Base-by-base conservation (phyloP, 2,329 filamentous ascomycete genomes). In the Fusarium sp. region DNA sequence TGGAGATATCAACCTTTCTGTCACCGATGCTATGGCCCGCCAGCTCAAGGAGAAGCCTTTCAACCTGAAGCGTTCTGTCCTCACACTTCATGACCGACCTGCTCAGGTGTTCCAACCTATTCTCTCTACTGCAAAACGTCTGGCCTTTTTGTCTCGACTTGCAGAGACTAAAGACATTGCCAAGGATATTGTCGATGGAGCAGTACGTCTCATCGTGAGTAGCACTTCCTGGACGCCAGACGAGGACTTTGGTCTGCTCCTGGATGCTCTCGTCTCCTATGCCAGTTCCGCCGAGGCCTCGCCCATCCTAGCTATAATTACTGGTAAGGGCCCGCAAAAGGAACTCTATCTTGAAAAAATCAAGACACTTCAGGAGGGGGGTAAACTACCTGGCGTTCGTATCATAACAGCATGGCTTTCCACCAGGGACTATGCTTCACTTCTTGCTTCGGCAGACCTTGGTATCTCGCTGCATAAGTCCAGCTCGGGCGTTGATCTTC, bases 141-240 rank as follows among this genome's bases (percentile, higher is more conserved):
- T 83, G 7, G 82, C 85, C 0, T 93, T 96, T 69, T 88, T 98
- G 1, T 81, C 85, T 13, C 85, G 86, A 5, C 84, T 97, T 12
- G 86, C 91, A 3, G 90, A 93, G 76, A 93, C 93, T 2, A 84
- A 85, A 16, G 82, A 87, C 15, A 83, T 92, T 54, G 90, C 90
- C 2, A 80, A 88, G 12, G 85, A 88, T 58, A 89, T 96, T 37
- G 79, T 89, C 28, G 83, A 86, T 21, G 88, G 89, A 9, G 85
- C 85, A 13, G 88, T 89, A 60, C 90, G 88, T 35, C 87, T 99
- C 6, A 83, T 99, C 12, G 94, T 98, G 42, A 97, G 94, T 83
- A 96, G 95, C 65, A 99, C 96, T 1, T 98, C 95, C 16, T 99
- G 96, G 96, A 99, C 96, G 0, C 90, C 95, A 1, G 96, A 99